Base-by-base conservation (phyloP, 441 rosid species). In the Populus hybrid region DNA sequence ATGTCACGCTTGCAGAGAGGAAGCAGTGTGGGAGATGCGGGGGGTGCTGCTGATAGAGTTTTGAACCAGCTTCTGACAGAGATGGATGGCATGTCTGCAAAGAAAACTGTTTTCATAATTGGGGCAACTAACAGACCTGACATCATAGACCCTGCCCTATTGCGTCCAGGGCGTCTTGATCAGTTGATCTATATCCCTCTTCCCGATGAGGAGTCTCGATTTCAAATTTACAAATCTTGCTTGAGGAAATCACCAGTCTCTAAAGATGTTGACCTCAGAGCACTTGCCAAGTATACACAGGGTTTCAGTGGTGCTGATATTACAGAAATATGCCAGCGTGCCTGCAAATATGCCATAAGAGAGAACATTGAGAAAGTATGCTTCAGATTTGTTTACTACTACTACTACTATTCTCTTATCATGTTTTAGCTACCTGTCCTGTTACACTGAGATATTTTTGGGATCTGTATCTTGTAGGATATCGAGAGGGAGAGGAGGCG, bases 51-150 rank as follows among this genome's bases (percentile, higher is more conserved):
- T 10, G 94, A 91, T 70, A 81, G 94, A 64, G 94, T 89, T 71
- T 66, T 91, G 86, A 91, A 91, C 80, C 94, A 91, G 84, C 91
- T 91, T 73, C 82, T 91, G 57, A 90, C 97, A 5, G 93, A 90
- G 83, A 91, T 92, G 97, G 97, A 92, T 83, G 94, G 92, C 77
- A 91, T 91, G 94, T 86, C 93, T 30, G 91, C 93, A 0, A 88
- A 91, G 83, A 88, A 91, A 78, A 90, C 92, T 28, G 94, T 90
- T 69, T 89, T 90, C 75, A 90, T 89, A 34, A 90, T 90, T 30
- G 92, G 94, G 30, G 94, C 92, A 12, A 90, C 89, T 36, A 89
- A 90, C 81, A 88, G 94, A 76, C 94, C 92, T 12, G 94, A 90
- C 80, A 90, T 90, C 32, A 90, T 90, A 18, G 94, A 90, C 70